Conservation (phyloP, 441 rosid genomes). For the Isatis lusitanica region DNA sequence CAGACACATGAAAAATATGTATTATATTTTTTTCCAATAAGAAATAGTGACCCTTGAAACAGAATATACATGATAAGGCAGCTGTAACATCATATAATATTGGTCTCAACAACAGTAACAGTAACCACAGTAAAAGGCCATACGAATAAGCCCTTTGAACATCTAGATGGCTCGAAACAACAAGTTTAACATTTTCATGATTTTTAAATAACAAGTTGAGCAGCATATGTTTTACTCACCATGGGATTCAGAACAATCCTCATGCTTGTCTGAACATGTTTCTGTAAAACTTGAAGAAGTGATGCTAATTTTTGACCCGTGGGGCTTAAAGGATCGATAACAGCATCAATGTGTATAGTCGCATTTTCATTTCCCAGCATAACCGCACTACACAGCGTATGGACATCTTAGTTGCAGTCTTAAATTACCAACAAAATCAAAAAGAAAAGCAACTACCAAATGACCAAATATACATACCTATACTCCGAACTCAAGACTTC, state of each 20-base stretch:
- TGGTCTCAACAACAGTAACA: slow-evolving; percentile 1
- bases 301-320: slow-evolving; percentile 89
- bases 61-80: slow-evolving; percentile 11
- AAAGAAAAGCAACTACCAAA: slow-evolving; percentile 14
- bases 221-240: slow-evolving; percentile 54
- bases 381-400: slow-evolving; percentile 70
- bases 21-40: neutral
- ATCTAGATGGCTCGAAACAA: slow-evolving; percentile 18
- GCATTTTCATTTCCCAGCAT: slow-evolving; percentile 68
- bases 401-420: slow-evolving; percentile 17
- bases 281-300: slow-evolving; percentile 76
- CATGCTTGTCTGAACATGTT: slow-evolving; percentile 90
- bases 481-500: slow-evolving; percentile 79
- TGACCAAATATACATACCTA: slow-evolving; percentile 51
- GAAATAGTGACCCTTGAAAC: slow-evolving; percentile 13
- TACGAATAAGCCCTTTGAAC: slow-evolving; percentile 3
- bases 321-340: slow-evolving; percentile 93
- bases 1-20: slow-evolving; percentile 15
- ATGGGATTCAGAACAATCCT: slow-evolving; percentile 90
- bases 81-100: slow-evolving; percentile 10
- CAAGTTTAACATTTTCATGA: neutral
- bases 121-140: slow-evolving; percentile 10
- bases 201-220: neutral
- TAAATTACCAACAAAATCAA: slow-evolving; percentile 16
- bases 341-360: slow-evolving; percentile 89